phyloP scores from a whole-genome alignment of 768 basidiomycete genomes.

The Boletellus emodensis region DNA sequence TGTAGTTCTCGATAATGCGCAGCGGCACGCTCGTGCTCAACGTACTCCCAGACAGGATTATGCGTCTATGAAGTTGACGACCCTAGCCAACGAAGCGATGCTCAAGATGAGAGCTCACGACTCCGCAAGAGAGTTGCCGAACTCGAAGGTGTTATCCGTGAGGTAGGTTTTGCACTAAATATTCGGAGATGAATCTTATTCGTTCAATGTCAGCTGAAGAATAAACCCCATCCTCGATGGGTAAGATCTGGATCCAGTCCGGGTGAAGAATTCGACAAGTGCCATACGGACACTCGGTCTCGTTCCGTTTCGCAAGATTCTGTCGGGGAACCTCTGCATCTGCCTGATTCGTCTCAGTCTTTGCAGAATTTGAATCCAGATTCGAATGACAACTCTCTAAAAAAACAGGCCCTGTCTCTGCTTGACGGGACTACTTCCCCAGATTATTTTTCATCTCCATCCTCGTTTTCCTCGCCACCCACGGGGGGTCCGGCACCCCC shows the following conservation, averaged over 20 bases:
- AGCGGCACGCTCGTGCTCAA: slow-evolving; percentile 13
- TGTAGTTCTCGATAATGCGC: slow-evolving; percentile 27
- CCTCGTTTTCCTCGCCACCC: slow-evolving; percentile 29
- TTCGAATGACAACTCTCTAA: slow-evolving; percentile 5
- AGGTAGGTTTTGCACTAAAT: slow-evolving; percentile 38
- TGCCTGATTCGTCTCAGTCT: slow-evolving; percentile 1
- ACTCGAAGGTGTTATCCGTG: slow-evolving; percentile 80
- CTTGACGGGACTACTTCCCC: slow-evolving; percentile 11
- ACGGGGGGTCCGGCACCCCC: slow-evolving; percentile 27
- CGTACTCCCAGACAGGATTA: slow-evolving; percentile 55
- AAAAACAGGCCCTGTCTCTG: neutral
- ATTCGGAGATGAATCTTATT: neutral
- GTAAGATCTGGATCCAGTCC: slow-evolving; percentile 26
- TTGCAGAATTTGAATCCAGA: neutral
- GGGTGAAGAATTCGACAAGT: slow-evolving; percentile 26
- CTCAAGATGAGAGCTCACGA: slow-evolving; percentile 59
- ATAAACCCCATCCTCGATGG: slow-evolving; percentile 71
- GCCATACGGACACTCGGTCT: slow-evolving; percentile 19
- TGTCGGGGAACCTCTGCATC: slow-evolving; percentile 1
- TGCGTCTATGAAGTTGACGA: slow-evolving; percentile 86
- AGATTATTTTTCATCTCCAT: slow-evolving; percentile 22
- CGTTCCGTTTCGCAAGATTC: slow-evolving; percentile 15
- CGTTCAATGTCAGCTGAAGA: slow-evolving; percentile 49
- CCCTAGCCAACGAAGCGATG: slow-evolving; percentile 49
- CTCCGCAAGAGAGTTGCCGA: slow-evolving; percentile 76